These are phyloP conservation scores for Didymella glomerata DNA, from an alignment of 2,329 filamentous ascomycete genomes.

Conservation along the genomic window DNA sequence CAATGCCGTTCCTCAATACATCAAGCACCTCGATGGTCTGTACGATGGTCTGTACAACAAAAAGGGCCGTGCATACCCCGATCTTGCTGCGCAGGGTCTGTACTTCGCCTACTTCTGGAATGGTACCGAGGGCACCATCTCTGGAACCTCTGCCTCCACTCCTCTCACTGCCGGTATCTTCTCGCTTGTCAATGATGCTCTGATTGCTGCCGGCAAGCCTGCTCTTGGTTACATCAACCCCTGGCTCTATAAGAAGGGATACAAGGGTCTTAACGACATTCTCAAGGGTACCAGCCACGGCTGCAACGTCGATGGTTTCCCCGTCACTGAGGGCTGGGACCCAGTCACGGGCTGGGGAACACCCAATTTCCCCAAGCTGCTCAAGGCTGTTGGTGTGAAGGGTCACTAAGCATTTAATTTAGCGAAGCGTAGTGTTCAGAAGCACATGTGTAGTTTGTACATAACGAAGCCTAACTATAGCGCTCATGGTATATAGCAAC, in stretches of 20 bases:
- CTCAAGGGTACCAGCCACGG: constrained; percentile 50
- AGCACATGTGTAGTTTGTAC: constrained; percentile 1
- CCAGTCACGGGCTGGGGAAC: constrained; percentile 50
- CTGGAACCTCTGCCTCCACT: constrained; percentile 65
- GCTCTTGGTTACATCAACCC: constrained; percentile 68
- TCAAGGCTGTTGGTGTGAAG: constrained; percentile 35
- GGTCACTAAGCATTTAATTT: constrained; percentile 9
- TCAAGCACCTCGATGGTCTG: constrained; percentile 52
- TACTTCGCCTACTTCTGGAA: constrained; percentile 57
- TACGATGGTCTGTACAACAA: constrained; percentile 61
- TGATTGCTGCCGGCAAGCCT: constrained; percentile 59
- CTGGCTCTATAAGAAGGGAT: constrained; percentile 63
- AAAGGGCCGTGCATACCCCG: constrained; percentile 67
- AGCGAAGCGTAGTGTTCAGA: constrained; percentile 1
- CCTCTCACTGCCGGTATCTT: constrained; percentile 68
- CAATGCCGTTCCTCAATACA: constrained; percentile 55
- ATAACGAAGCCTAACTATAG: constrained; percentile 1
- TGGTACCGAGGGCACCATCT: constrained; percentile 51
- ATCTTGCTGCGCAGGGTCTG: constrained; percentile 68
- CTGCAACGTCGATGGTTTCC: constrained; percentile 51
- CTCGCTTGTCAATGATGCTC: constrained; percentile 69
- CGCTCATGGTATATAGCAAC: constrained; percentile 10
- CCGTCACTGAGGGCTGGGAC: constrained; percentile 49
- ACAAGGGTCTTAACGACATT: constrained; percentile 60
- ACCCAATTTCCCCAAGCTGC: constrained; percentile 42